Conservation (phyloP, 768 basidiomycete species). For the Tulasnella sp. region DNA sequence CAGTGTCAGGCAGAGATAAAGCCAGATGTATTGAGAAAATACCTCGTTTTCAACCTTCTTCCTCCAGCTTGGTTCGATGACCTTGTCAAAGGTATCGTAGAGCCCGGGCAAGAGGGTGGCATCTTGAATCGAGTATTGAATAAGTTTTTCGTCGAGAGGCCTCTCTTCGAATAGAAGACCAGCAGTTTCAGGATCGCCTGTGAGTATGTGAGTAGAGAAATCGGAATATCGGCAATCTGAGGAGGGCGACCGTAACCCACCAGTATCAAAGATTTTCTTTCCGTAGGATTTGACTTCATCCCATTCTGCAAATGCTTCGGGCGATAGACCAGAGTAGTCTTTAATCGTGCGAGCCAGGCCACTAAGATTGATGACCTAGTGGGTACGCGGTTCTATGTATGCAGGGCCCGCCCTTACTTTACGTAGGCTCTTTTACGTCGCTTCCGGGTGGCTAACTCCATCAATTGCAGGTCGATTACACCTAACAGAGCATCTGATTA, state of each 20-base stretch:
- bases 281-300: constrained; percentile 22
- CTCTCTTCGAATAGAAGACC: constrained; percentile 23
- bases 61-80: constrained; percentile 27
- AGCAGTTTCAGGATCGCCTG: neutral
- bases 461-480: constrained; percentile 27
- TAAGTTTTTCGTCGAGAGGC: constrained; percentile 22
- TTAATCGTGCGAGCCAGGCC: constrained; percentile 27
- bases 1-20: neutral
- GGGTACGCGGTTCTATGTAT: neutral
- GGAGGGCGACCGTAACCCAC: neutral
- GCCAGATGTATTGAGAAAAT: neutral
- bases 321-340: constrained; percentile 21
- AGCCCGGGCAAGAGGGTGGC: constrained; percentile 28
- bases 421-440: constrained; percentile 20
- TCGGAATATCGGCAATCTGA: neutral
- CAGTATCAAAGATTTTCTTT: constrained; percentile 20
- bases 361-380: neutral
- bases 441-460: constrained; percentile 29
- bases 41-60: constrained; percentile 29
- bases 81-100: constrained; percentile 25
- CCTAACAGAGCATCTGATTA: neutral
- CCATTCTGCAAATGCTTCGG: constrained; percentile 22
- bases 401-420: constrained; percentile 17
- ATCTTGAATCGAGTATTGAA: constrained; percentile 29
- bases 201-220: neutral